Base-by-base conservation (phyloP, 305 asterid genomes). In the Striga hermonthica region DNA sequence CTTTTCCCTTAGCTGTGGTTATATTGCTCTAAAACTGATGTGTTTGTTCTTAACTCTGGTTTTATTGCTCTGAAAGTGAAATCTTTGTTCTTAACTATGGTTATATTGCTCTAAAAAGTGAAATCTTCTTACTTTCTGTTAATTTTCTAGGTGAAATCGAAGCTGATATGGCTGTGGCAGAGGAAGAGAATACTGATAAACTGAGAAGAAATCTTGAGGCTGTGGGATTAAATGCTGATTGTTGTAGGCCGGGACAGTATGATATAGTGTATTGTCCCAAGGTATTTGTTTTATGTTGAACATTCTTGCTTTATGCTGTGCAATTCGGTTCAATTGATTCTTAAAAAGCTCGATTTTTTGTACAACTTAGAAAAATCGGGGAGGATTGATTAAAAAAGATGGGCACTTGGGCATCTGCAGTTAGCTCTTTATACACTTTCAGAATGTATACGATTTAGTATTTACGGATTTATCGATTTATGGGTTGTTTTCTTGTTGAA, bases 221-320 rank as follows among this genome's bases (percentile, higher is more conserved):
- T 75, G 67, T 72, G 44, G 88, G 82, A 56, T 62, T 88, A 62
- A 67, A 69, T 13, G 50, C 58, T 49, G 81, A 72, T 75, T 77
- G 81, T 69, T 82, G 87, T 69, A 67, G 72, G 60, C 94, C 86
- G 68, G 94, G 91, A 44, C 69, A 72, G 7, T 88, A 65, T 79
- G 76, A 76, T 72, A 84, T 80, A 66, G 55, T 88, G 14, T 74
- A 79, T 70, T 88, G 96, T 66, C 96, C 96, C 36, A 81, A 83
- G 94, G 94, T 86, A 73, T 66, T 28, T 8, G 34, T 22, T 28
- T 69, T 44, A 8, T 11, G 40, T 1, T 38, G 40, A 49, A 31
- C 7, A 9, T 57, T 65, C 41, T 70, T 15, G 36, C 45, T 34
- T 43, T 57, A 39, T 38, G 62, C 7, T 41, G 47, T 41, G 47